Conservation (phyloP, 768 basidiomycete species). For the Phlebiopsis flavidoalba region DNA sequence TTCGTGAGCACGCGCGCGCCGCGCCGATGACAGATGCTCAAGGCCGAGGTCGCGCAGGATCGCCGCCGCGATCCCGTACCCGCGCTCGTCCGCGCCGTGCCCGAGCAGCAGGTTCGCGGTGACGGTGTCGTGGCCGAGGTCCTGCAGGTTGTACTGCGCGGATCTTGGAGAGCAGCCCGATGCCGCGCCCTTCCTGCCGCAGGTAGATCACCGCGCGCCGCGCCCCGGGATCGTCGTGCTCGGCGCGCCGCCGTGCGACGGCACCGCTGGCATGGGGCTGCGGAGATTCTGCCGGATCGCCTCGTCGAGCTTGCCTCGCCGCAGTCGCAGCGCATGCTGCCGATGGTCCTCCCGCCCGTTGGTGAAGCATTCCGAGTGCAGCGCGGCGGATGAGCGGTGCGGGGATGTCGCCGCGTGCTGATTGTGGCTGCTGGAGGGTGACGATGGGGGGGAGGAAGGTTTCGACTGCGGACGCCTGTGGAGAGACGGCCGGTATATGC, state of each 20-base stretch:
- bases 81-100: slow-evolving; percentile 89
- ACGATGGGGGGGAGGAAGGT: slow-evolving; percentile 23
- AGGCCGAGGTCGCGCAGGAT: slow-evolving; percentile 87
- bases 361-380: slow-evolving; percentile 99
- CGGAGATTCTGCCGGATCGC: slow-evolving; percentile 88
- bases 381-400: slow-evolving; percentile 86
- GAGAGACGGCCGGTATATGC: slow-evolving; percentile 87
- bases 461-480: slow-evolving; percentile 42
- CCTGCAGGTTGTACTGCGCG: slow-evolving; percentile 97
- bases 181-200: slow-evolving; percentile 96
- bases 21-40: too few relatives aligned
- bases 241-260: slow-evolving; percentile 20
- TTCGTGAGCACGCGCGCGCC: slow-evolving; percentile 83
- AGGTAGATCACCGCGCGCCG: slow-evolving; percentile 88
- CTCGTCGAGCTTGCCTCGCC: slow-evolving; percentile 97
- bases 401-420: slow-evolving; percentile 36
- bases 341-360: slow-evolving; percentile 96
- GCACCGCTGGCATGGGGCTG: slow-evolving; percentile 47
- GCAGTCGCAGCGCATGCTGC: slow-evolving; percentile 98
- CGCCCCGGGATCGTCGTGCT: slow-evolving; percentile 65
- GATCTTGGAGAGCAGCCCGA: slow-evolving; percentile 93
- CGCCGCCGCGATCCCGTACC: slow-evolving; percentile 86
- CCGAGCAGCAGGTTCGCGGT: slow-evolving; percentile 95
- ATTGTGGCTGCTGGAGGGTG: background rate
- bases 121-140: slow-evolving; percentile 98